Percentiles rank a stretch among this genome's conserved stretches.
These are phyloP conservation scores for Talaromyces nanjingensis DNA, from an alignment of 495 filamentous ascomycete genomes.

Conservation along the genomic window DNA sequence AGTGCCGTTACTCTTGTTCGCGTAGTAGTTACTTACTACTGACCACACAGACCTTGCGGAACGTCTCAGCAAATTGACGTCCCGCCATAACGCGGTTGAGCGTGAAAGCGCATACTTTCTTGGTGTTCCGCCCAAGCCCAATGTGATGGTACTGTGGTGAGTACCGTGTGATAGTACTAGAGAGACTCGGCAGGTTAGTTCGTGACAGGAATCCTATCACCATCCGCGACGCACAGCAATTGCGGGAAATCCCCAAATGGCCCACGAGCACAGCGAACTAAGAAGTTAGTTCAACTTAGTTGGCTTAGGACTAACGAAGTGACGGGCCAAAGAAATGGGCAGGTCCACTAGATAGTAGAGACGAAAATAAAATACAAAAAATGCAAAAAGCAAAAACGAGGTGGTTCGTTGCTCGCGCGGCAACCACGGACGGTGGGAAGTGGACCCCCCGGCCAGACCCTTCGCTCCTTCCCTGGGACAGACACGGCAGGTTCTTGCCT, in stretches of 20 bases:
- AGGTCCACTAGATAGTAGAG: background rate
- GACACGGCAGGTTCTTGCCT: too few relatives aligned
- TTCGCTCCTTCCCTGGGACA: background rate
- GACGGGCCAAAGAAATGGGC: background rate
- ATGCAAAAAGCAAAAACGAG: background rate
- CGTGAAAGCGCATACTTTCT: background rate
- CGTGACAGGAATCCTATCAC: background rate
- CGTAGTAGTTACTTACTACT: background rate
- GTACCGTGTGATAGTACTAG: background rate
- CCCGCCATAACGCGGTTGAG: background rate
- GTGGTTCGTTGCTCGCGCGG: background rate
- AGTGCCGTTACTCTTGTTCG: too few relatives aligned
- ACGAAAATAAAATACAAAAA: background rate
- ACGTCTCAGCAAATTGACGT: background rate
- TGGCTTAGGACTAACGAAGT: background rate
- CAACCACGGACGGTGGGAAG: background rate
- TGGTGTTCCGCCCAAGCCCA: background rate
- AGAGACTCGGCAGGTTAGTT: background rate
- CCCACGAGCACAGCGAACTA: background rate
- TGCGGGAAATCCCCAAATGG: background rate
- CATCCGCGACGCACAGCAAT: background rate
- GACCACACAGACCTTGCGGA: background rate
- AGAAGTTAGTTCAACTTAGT: too few relatives aligned
- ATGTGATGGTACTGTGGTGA: background rate
- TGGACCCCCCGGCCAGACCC: background rate